Evolutionary conservation across 129 eudicot genomes (phyloP).

Genomic region (Cynara cardunculus): DNA sequence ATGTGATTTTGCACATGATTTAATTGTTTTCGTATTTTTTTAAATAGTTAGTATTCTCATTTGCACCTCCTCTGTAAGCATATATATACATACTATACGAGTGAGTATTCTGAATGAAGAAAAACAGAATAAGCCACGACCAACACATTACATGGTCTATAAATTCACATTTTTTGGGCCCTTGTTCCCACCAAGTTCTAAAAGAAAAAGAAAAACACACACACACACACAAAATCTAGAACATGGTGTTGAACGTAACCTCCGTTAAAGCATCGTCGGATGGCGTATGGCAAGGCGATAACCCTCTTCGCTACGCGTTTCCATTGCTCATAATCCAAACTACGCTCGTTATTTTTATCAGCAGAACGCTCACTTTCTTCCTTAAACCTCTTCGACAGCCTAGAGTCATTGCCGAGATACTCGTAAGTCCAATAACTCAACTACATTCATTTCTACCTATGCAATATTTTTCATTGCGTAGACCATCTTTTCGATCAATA

Average conservation of each 20-base stretch:
- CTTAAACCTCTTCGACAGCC: constrained; percentile 79
- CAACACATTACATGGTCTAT: constrained; percentile 3
- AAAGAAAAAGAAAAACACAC: background rate
- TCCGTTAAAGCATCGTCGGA: constrained; percentile 40
- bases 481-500: background rate
- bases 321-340: constrained; percentile 60
- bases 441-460: background rate
- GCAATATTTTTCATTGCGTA: background rate
- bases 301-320: constrained; percentile 57
- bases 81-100: background rate
- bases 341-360: constrained; percentile 40
- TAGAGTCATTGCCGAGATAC: constrained; percentile 71
- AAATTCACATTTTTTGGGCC: background rate
- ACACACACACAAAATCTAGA: background rate
- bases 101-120: constrained; percentile 10
- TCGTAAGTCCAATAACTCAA: constrained; percentile 35
- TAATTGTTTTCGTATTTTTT: too few relatives aligned
- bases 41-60: too few relatives aligned
- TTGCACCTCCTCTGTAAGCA: too few relatives aligned
- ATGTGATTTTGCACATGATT: too few relatives aligned
- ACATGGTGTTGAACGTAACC: constrained; percentile 30
- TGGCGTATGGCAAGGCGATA: constrained; percentile 65
- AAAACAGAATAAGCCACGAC: background rate
- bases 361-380: constrained; percentile 52
- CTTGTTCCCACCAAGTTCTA: constrained; percentile 4